Conservation (phyloP, 169 alveolate genomes). For the Eimeria falciformis region DNA sequence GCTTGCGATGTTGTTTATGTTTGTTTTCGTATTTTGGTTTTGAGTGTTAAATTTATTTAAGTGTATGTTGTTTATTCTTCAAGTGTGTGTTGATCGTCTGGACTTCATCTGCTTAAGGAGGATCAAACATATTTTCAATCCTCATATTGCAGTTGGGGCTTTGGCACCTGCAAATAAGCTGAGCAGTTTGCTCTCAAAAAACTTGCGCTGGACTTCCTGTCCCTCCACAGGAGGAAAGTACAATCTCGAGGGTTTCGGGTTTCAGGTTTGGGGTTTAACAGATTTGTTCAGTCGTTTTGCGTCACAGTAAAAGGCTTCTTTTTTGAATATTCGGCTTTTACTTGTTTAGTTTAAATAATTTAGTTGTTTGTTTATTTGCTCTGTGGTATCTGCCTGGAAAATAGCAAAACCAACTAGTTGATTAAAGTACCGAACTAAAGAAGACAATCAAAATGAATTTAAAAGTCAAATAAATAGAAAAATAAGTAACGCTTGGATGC, state of each 20-base stretch:
- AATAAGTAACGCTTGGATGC: no score
- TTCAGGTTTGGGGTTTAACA: conserved; percentile 13
- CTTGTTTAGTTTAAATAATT: no score
- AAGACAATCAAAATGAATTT: no score
- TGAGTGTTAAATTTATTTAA: neutral
- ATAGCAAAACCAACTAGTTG: no score
- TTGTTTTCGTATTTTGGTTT: neutral
- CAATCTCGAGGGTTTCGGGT: neutral
- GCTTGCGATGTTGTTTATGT: neutral
- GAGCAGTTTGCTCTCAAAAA: conserved; percentile 68
- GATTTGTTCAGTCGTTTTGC: no score
- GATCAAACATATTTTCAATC: conserved; percentile 73
- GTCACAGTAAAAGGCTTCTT: no score
- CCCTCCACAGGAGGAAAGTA: conserved; percentile 41
- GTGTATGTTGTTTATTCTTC: neutral
- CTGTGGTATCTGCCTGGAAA: no score
- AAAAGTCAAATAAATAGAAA: no score
- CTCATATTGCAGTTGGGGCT: conserved; percentile 79
- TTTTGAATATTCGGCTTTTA: no score
- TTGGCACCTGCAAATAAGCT: conserved; percentile 79
- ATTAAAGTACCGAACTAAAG: no score
- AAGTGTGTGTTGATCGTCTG: conserved; percentile 82
- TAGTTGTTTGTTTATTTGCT: no score
- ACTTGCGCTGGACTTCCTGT: conserved; percentile 79
- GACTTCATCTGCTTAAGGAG: conserved; percentile 84